Percentiles rank a stretch among this genome's conserved stretches.
Conservation (phyloP, 768 basidiomycete genomes). For the Tylopilus sp. region DNA sequence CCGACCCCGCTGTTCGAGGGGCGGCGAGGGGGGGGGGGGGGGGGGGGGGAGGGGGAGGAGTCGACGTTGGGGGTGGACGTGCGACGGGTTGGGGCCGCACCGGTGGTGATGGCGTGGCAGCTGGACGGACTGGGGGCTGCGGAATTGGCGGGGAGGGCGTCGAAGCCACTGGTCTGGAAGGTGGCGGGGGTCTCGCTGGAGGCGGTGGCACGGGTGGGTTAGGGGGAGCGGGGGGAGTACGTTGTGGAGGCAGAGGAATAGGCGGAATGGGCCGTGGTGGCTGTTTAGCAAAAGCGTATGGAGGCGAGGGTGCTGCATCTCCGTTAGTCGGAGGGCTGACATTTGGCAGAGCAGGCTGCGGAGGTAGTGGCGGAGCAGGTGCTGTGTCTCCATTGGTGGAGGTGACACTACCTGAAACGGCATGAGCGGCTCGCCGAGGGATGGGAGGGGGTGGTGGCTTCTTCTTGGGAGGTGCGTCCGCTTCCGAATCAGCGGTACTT, state of each 20-base stretch:
- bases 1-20: slow-evolving; percentile 28
- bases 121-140: slow-evolving; percentile 9
- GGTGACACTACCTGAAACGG: slow-evolving; percentile 20
- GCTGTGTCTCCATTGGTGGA: slow-evolving; percentile 21
- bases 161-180: slow-evolving; percentile 33
- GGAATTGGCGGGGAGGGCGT: slow-evolving; percentile 32
- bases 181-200: slow-evolving; percentile 35
- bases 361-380: slow-evolving; percentile 33
- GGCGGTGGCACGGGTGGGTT: slow-evolving; percentile 26
- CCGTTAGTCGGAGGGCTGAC: slow-evolving; percentile 21
- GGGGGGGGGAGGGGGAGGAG: slow-evolving; percentile 35
- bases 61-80: slow-evolving; percentile 37
- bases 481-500: slow-evolving; percentile 30
- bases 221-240: slow-evolving; percentile 27
- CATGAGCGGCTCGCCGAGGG: slow-evolving; percentile 30
- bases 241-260: slow-evolving; percentile 23
- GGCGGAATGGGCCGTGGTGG: slow-evolving; percentile 21
- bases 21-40: slow-evolving; percentile 19
- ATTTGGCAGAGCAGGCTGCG: slow-evolving; percentile 13
- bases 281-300: slow-evolving; percentile 32
- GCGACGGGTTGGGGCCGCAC: slow-evolving; percentile 27
- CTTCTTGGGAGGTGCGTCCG: slow-evolving; percentile 37
- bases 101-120: slow-evolving; percentile 28
- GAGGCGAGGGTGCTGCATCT: slow-evolving; percentile 26
- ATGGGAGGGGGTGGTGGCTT: slow-evolving; percentile 33